Percentiles rank a stretch among this genome's conserved stretches.
phyloP scores from a whole-genome alignment of 2,329 filamentous ascomycete genomes.

The Akanthomyces muscarius region DNA sequence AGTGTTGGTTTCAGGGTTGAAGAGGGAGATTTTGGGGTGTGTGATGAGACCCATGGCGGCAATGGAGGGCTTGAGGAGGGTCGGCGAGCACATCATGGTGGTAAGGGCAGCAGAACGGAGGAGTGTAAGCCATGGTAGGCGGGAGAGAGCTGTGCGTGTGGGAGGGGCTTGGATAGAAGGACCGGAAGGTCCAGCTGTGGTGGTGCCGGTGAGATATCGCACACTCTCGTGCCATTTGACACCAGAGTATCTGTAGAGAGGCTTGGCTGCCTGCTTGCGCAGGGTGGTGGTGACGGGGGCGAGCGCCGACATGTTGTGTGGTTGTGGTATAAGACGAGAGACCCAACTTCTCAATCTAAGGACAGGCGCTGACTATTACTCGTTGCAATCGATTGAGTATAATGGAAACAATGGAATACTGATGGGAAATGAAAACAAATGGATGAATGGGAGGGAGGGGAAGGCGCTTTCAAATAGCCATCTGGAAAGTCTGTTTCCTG shows the following conservation, averaged over 20 bases:
- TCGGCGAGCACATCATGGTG: constrained; percentile 26
- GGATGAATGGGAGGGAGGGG: not conserved
- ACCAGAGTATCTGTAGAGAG: constrained; percentile 16
- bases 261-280: constrained; percentile 8
- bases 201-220: constrained; percentile 15
- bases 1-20: constrained; percentile 42
- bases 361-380: not conserved
- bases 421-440: not conserved
- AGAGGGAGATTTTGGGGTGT: constrained; percentile 32
- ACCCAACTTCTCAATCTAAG: not conserved
- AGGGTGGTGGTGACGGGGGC: constrained; percentile 9
- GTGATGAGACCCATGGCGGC: constrained; percentile 24
- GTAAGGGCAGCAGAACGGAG: constrained; percentile 26
- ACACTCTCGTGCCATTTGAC: constrained; percentile 14
- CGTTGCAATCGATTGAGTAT: not conserved
- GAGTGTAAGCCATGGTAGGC: constrained; percentile 24
- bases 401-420: not conserved
- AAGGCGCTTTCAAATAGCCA: constrained; percentile 14
- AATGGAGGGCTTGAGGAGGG: constrained; percentile 25
- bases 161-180: constrained; percentile 7
- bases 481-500: constrained; percentile 11
- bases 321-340: constrained; percentile 9
- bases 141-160: constrained; percentile 16
- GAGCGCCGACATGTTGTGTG: constrained; percentile 14
- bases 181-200: constrained; percentile 1